phyloP scores from a whole-genome alignment of 192 early-diverging fungal genomes.

The Coemansia sp. region DNA sequence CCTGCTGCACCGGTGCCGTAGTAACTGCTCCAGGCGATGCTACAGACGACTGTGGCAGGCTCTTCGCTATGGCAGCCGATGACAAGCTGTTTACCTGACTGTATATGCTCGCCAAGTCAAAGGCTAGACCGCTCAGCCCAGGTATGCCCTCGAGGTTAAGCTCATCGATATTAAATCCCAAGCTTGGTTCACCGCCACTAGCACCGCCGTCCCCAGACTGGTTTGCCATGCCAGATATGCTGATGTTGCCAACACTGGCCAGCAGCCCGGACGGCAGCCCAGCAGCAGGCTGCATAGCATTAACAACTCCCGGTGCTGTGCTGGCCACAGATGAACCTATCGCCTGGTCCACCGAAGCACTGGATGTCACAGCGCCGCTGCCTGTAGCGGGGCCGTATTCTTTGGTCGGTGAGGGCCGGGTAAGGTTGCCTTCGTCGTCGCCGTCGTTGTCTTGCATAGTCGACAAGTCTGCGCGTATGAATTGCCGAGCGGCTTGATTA shows the following conservation, averaged over 20 bases:
- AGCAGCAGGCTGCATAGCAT: not conserved
- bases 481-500: not conserved
- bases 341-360: not conserved
- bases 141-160: conserved; percentile 37
- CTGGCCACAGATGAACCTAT: not conserved
- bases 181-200: conserved; percentile 3
- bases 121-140: conserved; percentile 31
- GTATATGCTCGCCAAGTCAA: conserved; percentile 42
- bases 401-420: not conserved
- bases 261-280: conserved; percentile 11
- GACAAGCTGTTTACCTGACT: conserved; percentile 36
- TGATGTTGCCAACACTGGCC: conserved; percentile 15
- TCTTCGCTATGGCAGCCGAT: not conserved
- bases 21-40: not conserved
- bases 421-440: not conserved
- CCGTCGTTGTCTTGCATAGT: not conserved
- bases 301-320: not conserved
- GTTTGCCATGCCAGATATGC: conserved; percentile 6
- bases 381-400: not conserved
- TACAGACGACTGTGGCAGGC: not conserved
- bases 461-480: not conserved
- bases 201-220: not conserved
- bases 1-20: no score
- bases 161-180: conserved; percentile 46
- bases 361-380: not conserved